Base-by-base conservation (phyloP, 1,284 basidiomycete genomes). In the Rhodotorula sp. region DNA sequence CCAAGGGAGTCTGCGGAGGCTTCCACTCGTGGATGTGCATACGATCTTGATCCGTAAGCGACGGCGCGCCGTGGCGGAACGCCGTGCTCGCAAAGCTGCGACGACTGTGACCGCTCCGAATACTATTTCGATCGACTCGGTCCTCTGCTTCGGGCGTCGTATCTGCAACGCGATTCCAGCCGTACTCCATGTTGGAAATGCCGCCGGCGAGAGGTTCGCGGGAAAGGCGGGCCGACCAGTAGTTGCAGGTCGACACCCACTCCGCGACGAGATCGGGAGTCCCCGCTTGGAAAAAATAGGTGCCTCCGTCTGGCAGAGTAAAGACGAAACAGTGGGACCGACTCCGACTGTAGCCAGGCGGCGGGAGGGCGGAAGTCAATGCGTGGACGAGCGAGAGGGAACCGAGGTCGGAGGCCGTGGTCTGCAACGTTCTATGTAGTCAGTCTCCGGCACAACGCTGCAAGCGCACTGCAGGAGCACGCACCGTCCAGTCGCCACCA, bases 181-280 rank as follows among this genome's bases (percentile, higher is more conserved):
- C 95, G 78, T 99, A 98, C 80, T 99, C 96, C 90, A 98, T 95
- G 82, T 99, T 99, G 60, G 92, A 94, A 3, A 98, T 93, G 44
- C 95, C 95, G 5, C 95, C 95, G 4, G 90, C 86, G 4, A 99
- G 85, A 0, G 95, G 95, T 78, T 96, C 93, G 77, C 95, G 93
- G 80, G 91, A 93, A 73, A 87, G 89, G 46, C 95, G 85, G 0
- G 95, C 95, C 0, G 95, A 93, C 94, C 95, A 98, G 80, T 98
- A 98, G 82, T 98, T 99, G 86, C 95, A 98, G 0, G 95, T 96
- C 46, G 90, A 89, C 14, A 97, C 94, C 95, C 95, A 99, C 80
- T 99, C 95, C 78, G 91, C 91, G 51, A 97, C 93, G 26, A 99
- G 86, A 76, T 97, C 95, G 78, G 96, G 95, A 3, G 95, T 98